A percentile compares a stretch with the other conserved stretches of the same genome.
Evolutionary conservation across 2,329 filamentous ascomycete species (phyloP).

Genomic region (Bipolaris oryzae): DNA sequence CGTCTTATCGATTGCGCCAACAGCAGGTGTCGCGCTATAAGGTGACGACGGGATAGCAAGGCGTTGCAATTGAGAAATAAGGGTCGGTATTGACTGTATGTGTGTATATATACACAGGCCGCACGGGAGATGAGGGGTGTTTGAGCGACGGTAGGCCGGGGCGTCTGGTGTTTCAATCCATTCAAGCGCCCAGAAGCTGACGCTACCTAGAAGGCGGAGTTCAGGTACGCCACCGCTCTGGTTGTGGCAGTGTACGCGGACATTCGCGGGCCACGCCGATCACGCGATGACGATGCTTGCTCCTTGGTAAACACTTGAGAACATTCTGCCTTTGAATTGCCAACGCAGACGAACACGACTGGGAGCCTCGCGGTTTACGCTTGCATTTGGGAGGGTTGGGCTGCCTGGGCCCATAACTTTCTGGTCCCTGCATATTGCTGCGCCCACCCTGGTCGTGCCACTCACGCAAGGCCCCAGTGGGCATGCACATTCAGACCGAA

Average conservation of each 20-base stretch:
- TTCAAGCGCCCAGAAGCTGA: slow-evolving; percentile 26
- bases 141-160: slow-evolving; percentile 26
- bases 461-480: not conserved
- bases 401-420: slow-evolving; percentile 4
- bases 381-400: not conserved
- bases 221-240: slow-evolving; percentile 17
- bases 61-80: not conserved
- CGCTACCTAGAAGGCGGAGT: slow-evolving; percentile 25
- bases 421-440: slow-evolving; percentile 34
- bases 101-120: slow-evolving; percentile 17
- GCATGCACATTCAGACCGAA: not conserved
- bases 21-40: not conserved
- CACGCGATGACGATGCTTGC: not conserved
- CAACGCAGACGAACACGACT: not conserved
- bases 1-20: slow-evolving; percentile 22
- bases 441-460: slow-evolving; percentile 14
- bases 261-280: not conserved
- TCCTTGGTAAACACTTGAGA: not conserved
- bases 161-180: slow-evolving; percentile 32
- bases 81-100: slow-evolving; percentile 4
- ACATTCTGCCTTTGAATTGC: not conserved
- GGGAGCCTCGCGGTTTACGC: not conserved
- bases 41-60: not conserved
- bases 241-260: slow-evolving; percentile 1
- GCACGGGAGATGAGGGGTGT: slow-evolving; percentile 20